A percentile compares a stretch with the other conserved stretches of the same genome.
These are phyloP conservation scores for Kodamaea fungicola DNA, from an alignment of 1,139 yeast species.

Conservation along the genomic window DNA sequence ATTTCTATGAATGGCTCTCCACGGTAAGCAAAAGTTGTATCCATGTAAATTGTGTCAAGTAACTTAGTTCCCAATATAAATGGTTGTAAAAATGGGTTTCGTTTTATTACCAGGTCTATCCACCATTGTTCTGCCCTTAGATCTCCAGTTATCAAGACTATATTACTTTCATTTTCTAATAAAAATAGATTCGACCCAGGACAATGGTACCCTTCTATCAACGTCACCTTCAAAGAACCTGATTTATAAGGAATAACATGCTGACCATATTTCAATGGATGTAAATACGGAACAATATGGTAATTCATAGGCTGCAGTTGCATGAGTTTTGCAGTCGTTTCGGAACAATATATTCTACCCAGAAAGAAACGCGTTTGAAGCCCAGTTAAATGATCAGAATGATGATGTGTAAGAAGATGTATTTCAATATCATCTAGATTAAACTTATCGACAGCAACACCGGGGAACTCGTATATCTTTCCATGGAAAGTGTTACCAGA, in stretches of 20 bases:
- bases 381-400: constrained; percentile 56
- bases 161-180: constrained; percentile 29
- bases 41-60: constrained; percentile 51
- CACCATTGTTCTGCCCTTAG: constrained; percentile 58
- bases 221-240: constrained; percentile 11
- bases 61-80: constrained; percentile 32
- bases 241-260: constrained; percentile 7
- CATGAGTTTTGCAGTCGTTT: constrained; percentile 39
- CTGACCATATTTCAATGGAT: constrained; percentile 10
- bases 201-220: constrained; percentile 53
- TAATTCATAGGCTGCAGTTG: constrained; percentile 21
- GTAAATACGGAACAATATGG: constrained; percentile 20
- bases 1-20: constrained; percentile 48
- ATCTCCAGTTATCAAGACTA: constrained; percentile 58
- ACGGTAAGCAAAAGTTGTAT: constrained; percentile 53
- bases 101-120: constrained; percentile 28
- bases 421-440: constrained; percentile 20
- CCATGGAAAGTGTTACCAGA: constrained; percentile 27
- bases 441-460: constrained; percentile 43
- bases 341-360: constrained; percentile 49
- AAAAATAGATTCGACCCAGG: constrained; percentile 62
- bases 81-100: constrained; percentile 43
- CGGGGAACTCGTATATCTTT: constrained; percentile 31
- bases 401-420: constrained; percentile 52
- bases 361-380: constrained; percentile 35